Evolutionary conservation across 202 grass and related monocot genomes (phyloP).

Genomic region (Dendrocalamus latiflorus): DNA sequence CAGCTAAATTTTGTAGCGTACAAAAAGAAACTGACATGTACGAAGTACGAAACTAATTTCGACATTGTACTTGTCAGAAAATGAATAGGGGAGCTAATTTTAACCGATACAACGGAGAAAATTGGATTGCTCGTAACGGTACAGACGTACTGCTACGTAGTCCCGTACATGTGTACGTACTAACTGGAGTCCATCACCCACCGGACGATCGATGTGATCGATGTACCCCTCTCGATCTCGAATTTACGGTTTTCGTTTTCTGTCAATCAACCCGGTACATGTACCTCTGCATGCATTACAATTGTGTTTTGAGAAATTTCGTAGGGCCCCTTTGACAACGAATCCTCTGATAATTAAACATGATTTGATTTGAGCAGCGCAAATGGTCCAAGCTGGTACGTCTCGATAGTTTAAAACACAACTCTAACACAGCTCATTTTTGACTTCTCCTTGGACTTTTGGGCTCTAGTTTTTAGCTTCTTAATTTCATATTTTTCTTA

Average conservation of each 20-base stretch:
- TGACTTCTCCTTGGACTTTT: too few species aligned
- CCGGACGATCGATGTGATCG: not conserved
- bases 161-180: not conserved
- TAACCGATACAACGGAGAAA: conserved; percentile 11
- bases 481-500: too few species aligned
- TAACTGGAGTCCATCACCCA: not conserved
- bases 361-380: too few species aligned
- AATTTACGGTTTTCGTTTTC: not conserved
- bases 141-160: not conserved
- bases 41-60: not conserved
- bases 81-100: conserved; percentile 11
- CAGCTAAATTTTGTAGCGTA: conserved; percentile 8
- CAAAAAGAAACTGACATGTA: conserved; percentile 4
- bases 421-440: too few species aligned
- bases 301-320: not conserved
- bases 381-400: too few species aligned
- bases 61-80: conserved; percentile 21
- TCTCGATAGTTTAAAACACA: too few species aligned
- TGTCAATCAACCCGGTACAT: too few species aligned
- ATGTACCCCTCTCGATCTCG: not conserved
- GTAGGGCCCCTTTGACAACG: too few species aligned
- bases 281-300: too few species aligned
- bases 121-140: not conserved
- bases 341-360: too few species aligned
- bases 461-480: too few species aligned